These are phyloP conservation scores for Ophiostoma triangulosporum DNA, from an alignment of 2,329 filamentous ascomycete genomes.

Conservation along the genomic window DNA sequence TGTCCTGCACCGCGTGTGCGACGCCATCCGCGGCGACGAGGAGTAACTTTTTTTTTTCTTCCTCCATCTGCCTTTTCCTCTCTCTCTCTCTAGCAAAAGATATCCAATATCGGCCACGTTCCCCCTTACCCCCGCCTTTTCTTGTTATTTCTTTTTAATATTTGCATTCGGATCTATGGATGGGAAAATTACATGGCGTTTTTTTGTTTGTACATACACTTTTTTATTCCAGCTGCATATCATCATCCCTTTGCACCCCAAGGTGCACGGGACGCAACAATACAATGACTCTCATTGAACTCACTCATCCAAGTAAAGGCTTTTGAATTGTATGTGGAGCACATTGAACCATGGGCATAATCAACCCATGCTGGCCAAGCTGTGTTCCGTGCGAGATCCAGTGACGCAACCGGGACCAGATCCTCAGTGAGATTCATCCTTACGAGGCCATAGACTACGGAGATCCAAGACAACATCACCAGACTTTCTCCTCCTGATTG, in stretches of 20 bases:
- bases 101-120: not conserved
- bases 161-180: not conserved
- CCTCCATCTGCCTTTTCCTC: no score
- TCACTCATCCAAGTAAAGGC: no score
- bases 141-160: not conserved
- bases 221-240: not conserved
- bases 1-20: slow-evolving; percentile 42
- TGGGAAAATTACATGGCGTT: not conserved
- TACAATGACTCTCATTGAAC: not conserved
- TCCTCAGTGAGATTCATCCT: not conserved
- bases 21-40: slow-evolving; percentile 13
- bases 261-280: not conserved
- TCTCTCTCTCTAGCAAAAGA: not conserved
- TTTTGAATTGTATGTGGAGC: no score
- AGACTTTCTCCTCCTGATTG: not conserved
- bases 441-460: no score
- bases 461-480: no score
- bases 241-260: not conserved
- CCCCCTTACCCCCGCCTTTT: not conserved
- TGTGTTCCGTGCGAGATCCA: not conserved
- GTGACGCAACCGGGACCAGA: not conserved
- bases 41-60: not conserved
- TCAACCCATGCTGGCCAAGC: not conserved
- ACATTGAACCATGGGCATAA: no score
- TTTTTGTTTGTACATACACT: not conserved